These are phyloP conservation scores for Stevia rebaudiana DNA, from an alignment of 140 eudicot species.

Conservation along the genomic window DNA sequence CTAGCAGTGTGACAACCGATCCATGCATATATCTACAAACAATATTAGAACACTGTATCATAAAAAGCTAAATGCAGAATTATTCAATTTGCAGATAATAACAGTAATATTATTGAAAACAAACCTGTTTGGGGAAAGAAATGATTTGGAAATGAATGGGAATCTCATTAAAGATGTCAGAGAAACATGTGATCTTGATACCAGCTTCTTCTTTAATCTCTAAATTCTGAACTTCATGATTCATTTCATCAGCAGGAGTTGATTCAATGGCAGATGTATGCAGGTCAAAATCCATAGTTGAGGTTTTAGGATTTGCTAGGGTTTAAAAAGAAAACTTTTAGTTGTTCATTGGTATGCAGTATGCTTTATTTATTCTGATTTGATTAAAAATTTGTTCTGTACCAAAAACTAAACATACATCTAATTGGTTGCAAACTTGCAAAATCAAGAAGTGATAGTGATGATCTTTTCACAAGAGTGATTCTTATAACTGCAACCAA, in stretches of 20 bases:
- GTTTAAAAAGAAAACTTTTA: background rate
- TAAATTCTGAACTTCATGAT: background rate
- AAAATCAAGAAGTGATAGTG: background rate
- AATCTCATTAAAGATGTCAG: constrained; percentile 14
- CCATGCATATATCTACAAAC: constrained; percentile 77
- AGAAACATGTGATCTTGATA: constrained; percentile 13
- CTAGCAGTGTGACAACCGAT: constrained; percentile 77
- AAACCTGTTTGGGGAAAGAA: constrained; percentile 16
- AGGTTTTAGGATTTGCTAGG: background rate
- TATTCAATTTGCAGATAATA: background rate
- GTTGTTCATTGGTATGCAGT: background rate
- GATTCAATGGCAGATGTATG: background rate
- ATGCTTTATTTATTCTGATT: background rate
- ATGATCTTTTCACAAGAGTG: background rate
- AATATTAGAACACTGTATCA: background rate
- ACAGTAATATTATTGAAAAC: background rate
- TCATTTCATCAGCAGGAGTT: background rate
- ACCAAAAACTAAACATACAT: background rate
- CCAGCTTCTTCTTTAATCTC: background rate
- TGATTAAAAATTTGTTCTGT: background rate
- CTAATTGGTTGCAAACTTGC: background rate
- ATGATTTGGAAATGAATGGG: constrained; percentile 19
- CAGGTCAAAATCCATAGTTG: constrained; percentile 1
- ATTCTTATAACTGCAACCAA: background rate
- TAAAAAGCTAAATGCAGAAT: background rate